Evolutionary conservation across 192 early-diverging fungal genomes (phyloP), one percentile per base, ranked within the genome.

Genomic region (Entomortierella chlamydospora): DNA sequence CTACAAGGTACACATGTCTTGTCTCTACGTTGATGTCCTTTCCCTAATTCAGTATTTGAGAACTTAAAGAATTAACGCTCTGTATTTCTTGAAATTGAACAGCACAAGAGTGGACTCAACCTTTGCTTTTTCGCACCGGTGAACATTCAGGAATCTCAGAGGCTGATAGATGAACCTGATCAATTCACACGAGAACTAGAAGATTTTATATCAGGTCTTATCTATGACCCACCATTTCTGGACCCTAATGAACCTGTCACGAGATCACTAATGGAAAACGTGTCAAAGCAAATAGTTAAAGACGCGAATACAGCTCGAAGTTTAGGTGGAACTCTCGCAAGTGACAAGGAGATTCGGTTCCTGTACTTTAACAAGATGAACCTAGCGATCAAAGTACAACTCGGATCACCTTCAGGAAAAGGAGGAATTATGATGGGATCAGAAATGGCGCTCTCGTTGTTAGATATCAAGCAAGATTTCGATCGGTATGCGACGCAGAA

Each of bases 381-480:
- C 13, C 53, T 87, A 33, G 84, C 85, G 22, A 84, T 90, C 22
- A 90, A 88, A 57, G 81, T 77, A 0, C 80, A 81, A 26, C 42
- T 84, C 18, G 60, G 70, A 39, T 81, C 69, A 2, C 34, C 67
- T 1, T 64, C 69, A 4, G 54, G 64, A 8, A 81, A 76, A 29
- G 73, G 73, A 47, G 82, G 79, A 5, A 45, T 87, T 20, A 70
- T 60, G 13, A 79, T 87, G 33, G 74, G 65, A 4, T 81, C 81
- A 15, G 86, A 90, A 3, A 87, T 87, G 68, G 62, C 86, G 13
- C 63, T 86, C 30, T 83, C 83, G 28, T 62, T 90, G 64, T 50
- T 86, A 37, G 83, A 90, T 41, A 56, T 90, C 23, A 85, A 86
- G 41, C 66, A 84, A 30, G 88, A 90, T 59, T 85, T 90, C 70